Base-by-base conservation (phyloP, 495 filamentous ascomycete species). In the Neurospora tetraspora region DNA sequence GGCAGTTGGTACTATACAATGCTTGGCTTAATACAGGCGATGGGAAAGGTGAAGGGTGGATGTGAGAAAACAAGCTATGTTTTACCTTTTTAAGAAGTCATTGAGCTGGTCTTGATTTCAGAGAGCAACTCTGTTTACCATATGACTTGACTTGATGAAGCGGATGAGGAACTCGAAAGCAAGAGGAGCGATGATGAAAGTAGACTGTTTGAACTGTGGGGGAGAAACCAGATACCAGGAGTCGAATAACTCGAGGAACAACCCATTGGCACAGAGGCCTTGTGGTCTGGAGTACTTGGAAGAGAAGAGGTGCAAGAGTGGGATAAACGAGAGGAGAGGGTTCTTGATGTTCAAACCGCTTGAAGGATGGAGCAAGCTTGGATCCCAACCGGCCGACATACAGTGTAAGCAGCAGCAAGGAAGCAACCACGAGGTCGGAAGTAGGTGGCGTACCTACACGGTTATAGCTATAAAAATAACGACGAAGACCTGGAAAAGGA, bases 371-470 rank as follows among this genome's bases (percentile, higher is more conserved):
- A 65, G 53, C 12, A 65, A 65, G 53, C 53, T 34, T 34, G 53
- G 14, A 31, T 34, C 27, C 27, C 53, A 65, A 65, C 53, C 53
- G 14, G 53, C 27, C 31, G 53, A 65, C 53, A 65, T 65, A 34
- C 27, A 65, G 53, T 65, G 53, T 34, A 65, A 27, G 53, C 53
- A 65, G 12, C 23, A 61, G 53, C 27, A 31, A 65, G 27, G 27
- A 65, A 61, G 53, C 53, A 65, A 18, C 53, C 53, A 38, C 42
- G 70, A 34, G 70, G 70, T 68, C 27, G 31, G 65, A 69, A 69
- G 72, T 40, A 72, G 73, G 70, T 75, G 73, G 71, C 73, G 69
- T 72, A 53, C 71, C 71, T 72, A 39, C 65, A 71, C 68, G 65
- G 69, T 59, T 72, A 65, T 65, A 38, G 42, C 34, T 45, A 59